phyloP scores from a whole-genome alignment of 805 yeast species.

The Zygoascus bituminiphila region DNA sequence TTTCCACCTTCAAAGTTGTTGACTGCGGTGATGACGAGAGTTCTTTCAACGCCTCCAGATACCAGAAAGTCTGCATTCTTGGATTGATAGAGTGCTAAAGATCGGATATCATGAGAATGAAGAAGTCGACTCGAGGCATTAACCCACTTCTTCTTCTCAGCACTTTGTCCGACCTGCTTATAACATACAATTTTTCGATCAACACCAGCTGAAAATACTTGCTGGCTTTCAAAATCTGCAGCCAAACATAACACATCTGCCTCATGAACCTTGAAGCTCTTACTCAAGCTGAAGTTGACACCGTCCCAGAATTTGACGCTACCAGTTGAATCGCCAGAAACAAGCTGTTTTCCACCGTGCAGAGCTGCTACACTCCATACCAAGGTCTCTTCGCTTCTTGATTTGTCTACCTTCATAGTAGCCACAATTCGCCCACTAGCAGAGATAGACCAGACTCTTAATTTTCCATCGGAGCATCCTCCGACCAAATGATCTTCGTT shows the following conservation, averaged over 20 bases:
- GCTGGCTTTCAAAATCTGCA: slow-evolving; percentile 49
- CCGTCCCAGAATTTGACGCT: slow-evolving; percentile 89
- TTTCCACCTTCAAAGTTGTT: slow-evolving; percentile 62
- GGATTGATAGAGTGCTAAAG: slow-evolving; percentile 50
- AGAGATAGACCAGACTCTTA: slow-evolving; percentile 67
- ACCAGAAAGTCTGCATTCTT: slow-evolving; percentile 56
- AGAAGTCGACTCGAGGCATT: slow-evolving; percentile 65
- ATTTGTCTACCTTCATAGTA: slow-evolving; percentile 87
- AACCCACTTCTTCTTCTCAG: slow-evolving; percentile 54
- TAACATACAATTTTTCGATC: slow-evolving; percentile 84
- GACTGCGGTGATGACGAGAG: slow-evolving; percentile 47
- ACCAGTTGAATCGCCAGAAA: slow-evolving; percentile 97
- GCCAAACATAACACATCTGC: slow-evolving; percentile 81
- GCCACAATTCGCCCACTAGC: slow-evolving; percentile 59
- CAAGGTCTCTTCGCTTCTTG: slow-evolving; percentile 75
- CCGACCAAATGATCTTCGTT: slow-evolving; percentile 62
- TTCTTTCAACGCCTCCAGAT: slow-evolving; percentile 38
- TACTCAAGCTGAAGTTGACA: slow-evolving; percentile 63
- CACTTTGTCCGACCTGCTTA: slow-evolving; percentile 35
- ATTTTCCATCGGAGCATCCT: slow-evolving; percentile 92
- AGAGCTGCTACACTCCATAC: slow-evolving; percentile 80
- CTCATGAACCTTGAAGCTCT: slow-evolving; percentile 75
- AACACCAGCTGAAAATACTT: slow-evolving; percentile 81
- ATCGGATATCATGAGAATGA: slow-evolving; percentile 79
- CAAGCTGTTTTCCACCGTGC: slow-evolving; percentile 59